Evolutionary conservation across 139 green algal species (phyloP).

Genomic region (Chlorella ohadii): DNA sequence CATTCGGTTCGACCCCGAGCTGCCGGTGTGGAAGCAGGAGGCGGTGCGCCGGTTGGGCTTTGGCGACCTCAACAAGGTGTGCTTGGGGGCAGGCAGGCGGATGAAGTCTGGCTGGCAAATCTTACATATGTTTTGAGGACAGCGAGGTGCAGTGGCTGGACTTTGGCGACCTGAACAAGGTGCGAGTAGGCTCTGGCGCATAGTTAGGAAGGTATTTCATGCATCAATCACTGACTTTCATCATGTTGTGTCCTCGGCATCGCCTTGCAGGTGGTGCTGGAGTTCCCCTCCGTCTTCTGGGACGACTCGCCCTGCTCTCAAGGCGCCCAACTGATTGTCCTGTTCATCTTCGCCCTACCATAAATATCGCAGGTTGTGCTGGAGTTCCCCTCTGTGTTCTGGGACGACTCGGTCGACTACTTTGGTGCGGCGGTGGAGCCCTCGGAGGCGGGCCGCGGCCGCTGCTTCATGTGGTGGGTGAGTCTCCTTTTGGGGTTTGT

Average conservation of each 20-base stretch:
- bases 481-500: too few species aligned
- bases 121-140: too few species aligned
- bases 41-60: conserved; percentile 81
- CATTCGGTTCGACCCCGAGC: conserved; percentile 75
- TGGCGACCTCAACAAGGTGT: conserved; percentile 76
- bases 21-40: conserved; percentile 78
- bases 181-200: not conserved
- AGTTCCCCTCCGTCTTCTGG: too few species aligned
- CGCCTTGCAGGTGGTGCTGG: too few species aligned
- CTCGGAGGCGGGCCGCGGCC: conserved; percentile 50
- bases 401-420: conserved; percentile 77
- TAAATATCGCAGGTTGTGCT: conserved; percentile 77
- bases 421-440: conserved; percentile 74
- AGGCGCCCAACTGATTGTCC: too few species aligned
- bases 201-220: too few species aligned
- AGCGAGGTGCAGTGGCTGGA: too few species aligned
- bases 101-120: too few species aligned
- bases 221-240: too few species aligned
- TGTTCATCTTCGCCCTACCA: too few species aligned
- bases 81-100: not conserved
- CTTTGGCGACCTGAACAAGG: conserved; percentile 16
- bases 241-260: too few species aligned
- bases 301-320: too few species aligned
- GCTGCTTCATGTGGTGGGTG: conserved; percentile 86
- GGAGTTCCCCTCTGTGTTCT: conserved; percentile 86